Conservation (phyloP, 768 basidiomycete species). For the Auriculariales sp. region DNA sequence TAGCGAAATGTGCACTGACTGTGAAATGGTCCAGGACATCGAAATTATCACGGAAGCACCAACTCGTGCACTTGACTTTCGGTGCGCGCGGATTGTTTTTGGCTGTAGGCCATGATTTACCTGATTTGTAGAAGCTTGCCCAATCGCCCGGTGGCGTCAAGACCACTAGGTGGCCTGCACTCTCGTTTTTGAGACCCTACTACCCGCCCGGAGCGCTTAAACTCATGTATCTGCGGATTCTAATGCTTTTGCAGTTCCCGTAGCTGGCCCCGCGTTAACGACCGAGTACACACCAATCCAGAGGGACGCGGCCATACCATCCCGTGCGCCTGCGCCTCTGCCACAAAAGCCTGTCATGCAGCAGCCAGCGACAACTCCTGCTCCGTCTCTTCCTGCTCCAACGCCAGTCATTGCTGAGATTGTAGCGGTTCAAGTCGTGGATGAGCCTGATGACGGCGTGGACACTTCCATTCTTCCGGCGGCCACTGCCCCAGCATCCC, state of each 20-base stretch:
- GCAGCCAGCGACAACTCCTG: conserved; percentile 14
- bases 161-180: no score
- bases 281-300: conserved; percentile 60
- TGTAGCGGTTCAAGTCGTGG: conserved; percentile 7
- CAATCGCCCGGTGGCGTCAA: neutral
- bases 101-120: neutral
- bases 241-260: conserved; percentile 20
- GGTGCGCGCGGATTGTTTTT: conserved; percentile 25
- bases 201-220: no score
- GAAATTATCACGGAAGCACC: conserved; percentile 85
- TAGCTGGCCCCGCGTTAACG: conserved; percentile 40
- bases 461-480: conserved; percentile 54
- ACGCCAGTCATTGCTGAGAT: conserved; percentile 9
- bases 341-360: conserved; percentile 18
- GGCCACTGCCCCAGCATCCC: conserved; percentile 59
- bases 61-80: conserved; percentile 57
- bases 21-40: conserved; percentile 71
- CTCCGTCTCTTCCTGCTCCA: conserved; percentile 15
- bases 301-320: conserved; percentile 34
- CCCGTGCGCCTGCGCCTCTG: neutral
- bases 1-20: neutral
- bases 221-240: no score
- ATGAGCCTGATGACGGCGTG: conserved; percentile 31
- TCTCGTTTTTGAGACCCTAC: no score
- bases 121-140: conserved; percentile 5